Conservation (phyloP, 768 basidiomycete species). For the Harrya chromipes region DNA sequence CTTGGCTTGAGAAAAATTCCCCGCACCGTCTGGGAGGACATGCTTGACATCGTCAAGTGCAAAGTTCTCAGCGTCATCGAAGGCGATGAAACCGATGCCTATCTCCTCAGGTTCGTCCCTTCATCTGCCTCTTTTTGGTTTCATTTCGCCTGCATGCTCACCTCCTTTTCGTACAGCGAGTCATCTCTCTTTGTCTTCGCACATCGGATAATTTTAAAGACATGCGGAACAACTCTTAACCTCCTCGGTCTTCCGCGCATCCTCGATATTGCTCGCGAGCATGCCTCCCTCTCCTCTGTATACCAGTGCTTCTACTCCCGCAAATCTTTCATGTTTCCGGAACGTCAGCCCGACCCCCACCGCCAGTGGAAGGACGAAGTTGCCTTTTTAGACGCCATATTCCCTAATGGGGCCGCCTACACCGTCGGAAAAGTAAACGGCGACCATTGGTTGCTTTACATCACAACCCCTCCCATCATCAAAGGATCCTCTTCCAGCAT, state of each 20-base stretch:
- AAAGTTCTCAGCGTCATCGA: constrained; percentile 89
- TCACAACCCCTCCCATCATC: constrained; percentile 59
- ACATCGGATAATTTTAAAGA: constrained; percentile 96
- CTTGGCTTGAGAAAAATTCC: constrained; percentile 76
- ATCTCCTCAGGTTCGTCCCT: constrained; percentile 80
- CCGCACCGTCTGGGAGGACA: constrained; percentile 86
- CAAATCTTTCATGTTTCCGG: constrained; percentile 99
- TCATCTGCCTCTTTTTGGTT: constrained; percentile 1
- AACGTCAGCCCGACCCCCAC: constrained; percentile 90
- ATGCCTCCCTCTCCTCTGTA: constrained; percentile 66
- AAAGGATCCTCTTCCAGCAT: constrained; percentile 23
- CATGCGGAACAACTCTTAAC: constrained; percentile 98
- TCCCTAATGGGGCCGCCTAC: constrained; percentile 88
- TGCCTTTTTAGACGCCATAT: constrained; percentile 85
- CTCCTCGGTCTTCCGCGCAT: constrained; percentile 93
- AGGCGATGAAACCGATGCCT: constrained; percentile 91
- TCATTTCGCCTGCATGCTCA: constrained; percentile 12
- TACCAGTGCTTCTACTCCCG: constrained; percentile 96
- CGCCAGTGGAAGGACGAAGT: constrained; percentile 93
- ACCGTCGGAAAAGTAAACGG: constrained; percentile 97
- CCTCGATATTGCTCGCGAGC: constrained; percentile 80
- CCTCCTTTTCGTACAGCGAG: constrained; percentile 58
- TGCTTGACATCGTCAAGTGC: constrained; percentile 96
- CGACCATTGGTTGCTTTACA: constrained; percentile 97
- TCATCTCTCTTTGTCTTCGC: constrained; percentile 94